A percentile compares a stretch with the other conserved stretches of the same genome.
Evolutionary conservation across 2,329 filamentous ascomycete genomes (phyloP).

Genomic region (Malbranchea zuffiana): DNA sequence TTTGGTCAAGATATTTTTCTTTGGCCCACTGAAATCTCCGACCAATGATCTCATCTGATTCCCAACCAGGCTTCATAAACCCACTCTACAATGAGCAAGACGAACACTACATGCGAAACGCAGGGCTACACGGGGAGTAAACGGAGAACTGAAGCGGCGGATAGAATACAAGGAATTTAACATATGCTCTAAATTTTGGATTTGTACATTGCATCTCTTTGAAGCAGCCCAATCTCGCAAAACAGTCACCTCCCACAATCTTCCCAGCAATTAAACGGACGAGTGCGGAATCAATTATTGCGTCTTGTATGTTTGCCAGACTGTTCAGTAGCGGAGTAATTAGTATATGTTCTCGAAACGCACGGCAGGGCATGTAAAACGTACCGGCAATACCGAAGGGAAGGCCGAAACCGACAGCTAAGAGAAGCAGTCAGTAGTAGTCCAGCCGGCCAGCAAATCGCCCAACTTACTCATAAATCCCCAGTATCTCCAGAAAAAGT

Average conservation of each 20-base stretch:
- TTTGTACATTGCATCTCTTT: slow-evolving; percentile 13
- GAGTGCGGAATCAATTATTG: slow-evolving; percentile 22
- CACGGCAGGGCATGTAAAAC: slow-evolving; percentile 18
- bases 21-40: slow-evolving; percentile 2
- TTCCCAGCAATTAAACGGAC: background rate
- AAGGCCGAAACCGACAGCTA: slow-evolving; percentile 48
- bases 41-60: slow-evolving; percentile 21
- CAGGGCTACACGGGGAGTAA: background rate
- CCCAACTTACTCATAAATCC: slow-evolving; percentile 53
- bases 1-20: slow-evolving; percentile 1
- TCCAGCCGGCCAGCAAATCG: slow-evolving; percentile 1
- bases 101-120: background rate
- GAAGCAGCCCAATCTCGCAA: slow-evolving; percentile 3
- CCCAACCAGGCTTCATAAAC: background rate
- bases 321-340: slow-evolving; percentile 32
- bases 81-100: too few relatives aligned
- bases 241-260: background rate
- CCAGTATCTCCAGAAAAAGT: slow-evolving; percentile 78
- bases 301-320: slow-evolving; percentile 60
- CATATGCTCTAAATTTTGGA: slow-evolving; percentile 3
- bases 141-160: background rate
- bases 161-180: slow-evolving; percentile 7
- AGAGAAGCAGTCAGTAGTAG: slow-evolving; percentile 29
- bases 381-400: slow-evolving; percentile 56
- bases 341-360: background rate